These are phyloP conservation scores for Selaginella moellendorffii DNA, from an alignment of 75 land plant species.

Conservation along the genomic window DNA sequence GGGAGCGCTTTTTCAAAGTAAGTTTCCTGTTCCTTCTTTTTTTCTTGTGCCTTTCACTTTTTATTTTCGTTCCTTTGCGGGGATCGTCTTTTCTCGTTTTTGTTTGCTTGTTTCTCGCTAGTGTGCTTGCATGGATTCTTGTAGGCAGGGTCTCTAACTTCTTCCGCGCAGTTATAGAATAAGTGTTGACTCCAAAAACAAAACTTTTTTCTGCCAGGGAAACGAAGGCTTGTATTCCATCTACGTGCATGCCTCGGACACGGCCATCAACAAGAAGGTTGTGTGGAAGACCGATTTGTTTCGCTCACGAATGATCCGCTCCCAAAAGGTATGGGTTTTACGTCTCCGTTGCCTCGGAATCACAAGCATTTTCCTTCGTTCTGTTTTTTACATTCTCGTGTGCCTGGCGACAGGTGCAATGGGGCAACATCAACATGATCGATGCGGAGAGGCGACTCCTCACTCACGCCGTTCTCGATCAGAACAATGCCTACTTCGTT, in stretches of 20 bases:
- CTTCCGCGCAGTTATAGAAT: too few species aligned
- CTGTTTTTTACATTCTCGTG: neutral
- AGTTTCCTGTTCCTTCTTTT: neutral
- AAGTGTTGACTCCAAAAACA: too few species aligned
- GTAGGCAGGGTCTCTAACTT: too few species aligned
- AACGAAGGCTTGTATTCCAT: slow-evolving; percentile 66
- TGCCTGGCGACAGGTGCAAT: slow-evolving; percentile 41
- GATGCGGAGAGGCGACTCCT: slow-evolving; percentile 88
- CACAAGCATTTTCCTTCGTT: too few species aligned
- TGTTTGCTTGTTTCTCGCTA: too few species aligned
- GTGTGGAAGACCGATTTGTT: slow-evolving; percentile 39
- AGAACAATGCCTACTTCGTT: slow-evolving; percentile 70
- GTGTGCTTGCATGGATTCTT: too few species aligned
- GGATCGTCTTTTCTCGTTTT: too few species aligned
- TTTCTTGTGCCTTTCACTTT: slow-evolving; percentile 5
- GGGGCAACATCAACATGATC: slow-evolving; percentile 86
- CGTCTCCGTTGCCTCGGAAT: neutral
- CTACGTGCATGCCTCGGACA: slow-evolving; percentile 81
- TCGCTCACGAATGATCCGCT: slow-evolving; percentile 37
- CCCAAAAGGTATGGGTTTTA: slow-evolving; percentile 48
- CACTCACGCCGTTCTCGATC: slow-evolving; percentile 67
- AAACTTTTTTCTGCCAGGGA: slow-evolving; percentile 49
- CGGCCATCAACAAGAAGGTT: slow-evolving; percentile 25
- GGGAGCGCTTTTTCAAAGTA: slow-evolving; percentile 81
- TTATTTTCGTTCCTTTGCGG: too few species aligned